phyloP scores from a whole-genome alignment of 306 rosid species.

The Potentilla sterilis region DNA sequence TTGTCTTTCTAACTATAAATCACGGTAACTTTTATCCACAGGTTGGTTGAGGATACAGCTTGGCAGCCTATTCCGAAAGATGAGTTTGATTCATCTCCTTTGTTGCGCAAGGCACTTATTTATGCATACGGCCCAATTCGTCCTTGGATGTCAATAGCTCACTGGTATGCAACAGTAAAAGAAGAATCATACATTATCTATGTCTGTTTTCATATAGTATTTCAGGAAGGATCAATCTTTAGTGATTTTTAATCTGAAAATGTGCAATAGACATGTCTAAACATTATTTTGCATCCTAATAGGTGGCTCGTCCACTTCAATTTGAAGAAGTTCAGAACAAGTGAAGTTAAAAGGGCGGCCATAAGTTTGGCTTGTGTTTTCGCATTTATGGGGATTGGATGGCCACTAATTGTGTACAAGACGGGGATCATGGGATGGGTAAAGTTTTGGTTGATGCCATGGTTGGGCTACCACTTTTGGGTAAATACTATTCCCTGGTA shows the following conservation, averaged over 20 bases:
- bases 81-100: slow-evolving; percentile 71
- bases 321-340: slow-evolving; percentile 78
- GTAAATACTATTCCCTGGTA: slow-evolving; percentile 50
- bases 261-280: slow-evolving; percentile 13
- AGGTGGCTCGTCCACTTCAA: slow-evolving; percentile 84
- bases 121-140: slow-evolving; percentile 87
- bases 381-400: slow-evolving; percentile 81
- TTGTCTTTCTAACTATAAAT: not conserved
- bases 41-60: slow-evolving; percentile 92
- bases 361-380: slow-evolving; percentile 95
- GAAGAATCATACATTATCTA: slow-evolving; percentile 5
- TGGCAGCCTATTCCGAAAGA: slow-evolving; percentile 85
- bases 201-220: slow-evolving; percentile 8
- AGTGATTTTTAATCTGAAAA: not conserved
- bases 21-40: slow-evolving; percentile 25
- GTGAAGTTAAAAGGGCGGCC: slow-evolving; percentile 76
- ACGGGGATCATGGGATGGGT: slow-evolving; percentile 91
- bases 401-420: slow-evolving; percentile 90
- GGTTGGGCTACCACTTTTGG: slow-evolving; percentile 99
- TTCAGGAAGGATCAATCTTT: not conserved
- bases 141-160: slow-evolving; percentile 92
- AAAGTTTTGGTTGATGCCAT: slow-evolving; percentile 98
- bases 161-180: slow-evolving; percentile 48
- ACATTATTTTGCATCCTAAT: slow-evolving; percentile 22
- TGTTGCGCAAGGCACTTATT: slow-evolving; percentile 68